Base-by-base conservation (phyloP, 129 eudicot species). In the Apium graveolens region DNA sequence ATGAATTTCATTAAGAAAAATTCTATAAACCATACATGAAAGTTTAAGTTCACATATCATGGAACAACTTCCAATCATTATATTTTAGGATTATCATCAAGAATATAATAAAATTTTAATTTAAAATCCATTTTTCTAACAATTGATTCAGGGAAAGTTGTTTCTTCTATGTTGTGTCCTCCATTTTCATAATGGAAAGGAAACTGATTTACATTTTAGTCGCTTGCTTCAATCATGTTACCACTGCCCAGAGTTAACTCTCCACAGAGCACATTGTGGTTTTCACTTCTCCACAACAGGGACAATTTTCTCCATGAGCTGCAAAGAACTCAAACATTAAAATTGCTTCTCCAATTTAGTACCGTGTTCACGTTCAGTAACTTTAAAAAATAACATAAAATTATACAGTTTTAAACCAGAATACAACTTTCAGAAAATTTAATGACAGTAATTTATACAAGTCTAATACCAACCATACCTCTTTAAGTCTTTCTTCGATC, bases 221-320 rank as follows among this genome's bases (percentile, higher is more conserved):
- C 34, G 21, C 37, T 39, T 20, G 48, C 48, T 7, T 65, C 5
- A n/a, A 11, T 12, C 11, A 70, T 16, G 32, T 78, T 86, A 91
- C 96, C 91, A 89, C 80, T 86, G 78, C 82, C 83, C 79, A 44
- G 98, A 93, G 29, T 86, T 85, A 88, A 86, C 90, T 77, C 83
- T 88, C 76, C 89, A 82, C 66, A 93, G 85, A 31, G 48, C 71
- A 74, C 85, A 89, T 48, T 82, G 79, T 14, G 91, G 91, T 79
- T 82, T 88, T 86, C 83, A 83, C 86, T 86, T 89, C 89, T 91
- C 96, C 74, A 85, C 91, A 31, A 91, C 87, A 68, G 98, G 98
- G 60, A 93, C 85, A 77, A 93, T 90, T 76, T 86, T 93, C 80
- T 89, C 93, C 92, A 93, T 88, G 46, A 93, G 90, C 97, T 91